Conservation (phyloP, 2,329 filamentous ascomycete genomes). For the Trichoderma sp. region DNA sequence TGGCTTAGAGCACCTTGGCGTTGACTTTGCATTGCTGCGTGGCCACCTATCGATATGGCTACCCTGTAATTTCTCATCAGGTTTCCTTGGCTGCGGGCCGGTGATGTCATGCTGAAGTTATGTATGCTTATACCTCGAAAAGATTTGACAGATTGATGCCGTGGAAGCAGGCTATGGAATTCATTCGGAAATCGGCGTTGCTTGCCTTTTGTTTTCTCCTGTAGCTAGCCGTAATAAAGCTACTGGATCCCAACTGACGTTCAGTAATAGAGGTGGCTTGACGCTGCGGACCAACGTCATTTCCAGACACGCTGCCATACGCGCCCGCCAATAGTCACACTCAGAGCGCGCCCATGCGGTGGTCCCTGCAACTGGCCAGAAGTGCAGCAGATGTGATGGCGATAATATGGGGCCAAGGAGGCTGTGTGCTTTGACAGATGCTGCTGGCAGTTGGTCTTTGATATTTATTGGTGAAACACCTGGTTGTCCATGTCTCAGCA, state of each 20-base stretch:
- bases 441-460: background rate
- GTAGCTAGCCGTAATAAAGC: background rate
- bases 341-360: background rate
- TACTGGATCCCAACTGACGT: background rate
- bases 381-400: background rate
- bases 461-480: background rate
- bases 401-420: conserved; percentile 14
- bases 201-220: background rate
- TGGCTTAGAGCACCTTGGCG: background rate
- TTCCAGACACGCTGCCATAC: background rate
- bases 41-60: background rate
- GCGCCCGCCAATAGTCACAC: background rate
- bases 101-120: conserved; percentile 20
- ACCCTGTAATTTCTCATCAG: background rate
- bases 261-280: background rate
- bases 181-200: background rate
- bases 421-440: background rate
- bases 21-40: background rate
- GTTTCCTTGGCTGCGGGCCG: background rate
- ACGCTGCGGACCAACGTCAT: conserved; percentile 20
- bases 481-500: background rate
- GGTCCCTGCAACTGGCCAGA: background rate
- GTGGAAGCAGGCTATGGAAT: background rate
- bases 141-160: background rate
- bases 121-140: background rate